A percentile compares a stretch with the other conserved stretches of the same genome.
phyloP scores from a whole-genome alignment of 2,329 filamentous ascomycete species.

The Colletotrichum lentis region DNA sequence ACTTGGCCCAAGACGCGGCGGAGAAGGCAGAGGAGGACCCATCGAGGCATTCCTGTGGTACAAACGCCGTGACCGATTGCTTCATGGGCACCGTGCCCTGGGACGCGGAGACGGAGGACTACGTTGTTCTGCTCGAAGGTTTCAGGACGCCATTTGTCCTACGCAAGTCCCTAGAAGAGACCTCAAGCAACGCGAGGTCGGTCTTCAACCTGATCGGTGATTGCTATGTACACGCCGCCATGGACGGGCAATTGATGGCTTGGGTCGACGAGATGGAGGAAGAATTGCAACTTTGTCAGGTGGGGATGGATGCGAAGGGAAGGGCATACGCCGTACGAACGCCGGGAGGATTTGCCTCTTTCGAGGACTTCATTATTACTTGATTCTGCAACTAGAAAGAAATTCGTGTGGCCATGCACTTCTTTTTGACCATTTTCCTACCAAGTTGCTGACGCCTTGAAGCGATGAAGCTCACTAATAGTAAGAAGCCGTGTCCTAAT shows the following conservation, averaged over 20 bases:
- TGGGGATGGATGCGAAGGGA: not conserved
- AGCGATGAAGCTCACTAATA: too few species aligned
- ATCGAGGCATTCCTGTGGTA: not conserved
- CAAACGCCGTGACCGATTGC: not conserved
- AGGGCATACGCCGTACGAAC: conserved; percentile 1
- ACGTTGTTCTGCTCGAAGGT: conserved; percentile 47
- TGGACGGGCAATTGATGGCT: conserved; percentile 12
- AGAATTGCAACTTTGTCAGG: not conserved
- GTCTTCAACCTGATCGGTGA: conserved; percentile 9
- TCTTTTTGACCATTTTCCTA: too few species aligned
- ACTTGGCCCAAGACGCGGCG: not conserved
- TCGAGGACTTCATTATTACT: not conserved
- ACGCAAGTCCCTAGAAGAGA: conserved; percentile 32
- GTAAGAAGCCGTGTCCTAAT: not conserved
- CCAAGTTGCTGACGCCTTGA: too few species aligned
- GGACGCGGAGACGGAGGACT: conserved; percentile 40
- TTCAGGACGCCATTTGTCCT: conserved; percentile 47
- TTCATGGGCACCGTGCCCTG: conserved; percentile 17
- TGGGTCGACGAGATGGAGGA: not conserved
- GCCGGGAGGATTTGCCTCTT: not conserved
- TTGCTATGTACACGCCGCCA: conserved; percentile 17
- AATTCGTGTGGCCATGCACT: too few species aligned
- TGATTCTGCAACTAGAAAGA: not conserved
- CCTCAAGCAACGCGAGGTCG: not conserved
- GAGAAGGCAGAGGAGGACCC: not conserved